Conservation (phyloP, 139 green algal genomes). For the Micractinium conductrix region DNA sequence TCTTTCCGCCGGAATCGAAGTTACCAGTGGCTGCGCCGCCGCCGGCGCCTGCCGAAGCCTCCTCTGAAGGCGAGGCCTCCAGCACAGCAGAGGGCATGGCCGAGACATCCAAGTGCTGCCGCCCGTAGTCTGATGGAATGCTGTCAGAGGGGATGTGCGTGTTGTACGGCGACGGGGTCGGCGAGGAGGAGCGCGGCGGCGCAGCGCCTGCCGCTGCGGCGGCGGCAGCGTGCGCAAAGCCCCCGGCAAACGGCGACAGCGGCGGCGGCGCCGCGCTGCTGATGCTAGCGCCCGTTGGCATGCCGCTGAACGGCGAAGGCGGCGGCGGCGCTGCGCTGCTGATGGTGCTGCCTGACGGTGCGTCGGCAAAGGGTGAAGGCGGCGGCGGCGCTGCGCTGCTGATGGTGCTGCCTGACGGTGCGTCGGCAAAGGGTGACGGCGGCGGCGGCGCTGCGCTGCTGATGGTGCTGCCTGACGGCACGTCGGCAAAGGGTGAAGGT, state of each 20-base stretch:
- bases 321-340: not conserved
- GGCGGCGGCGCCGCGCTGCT: conserved; percentile 8
- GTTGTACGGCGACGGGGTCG: not conserved
- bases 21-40: not conserved
- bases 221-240: not conserved
- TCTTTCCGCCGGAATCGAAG: not conserved
- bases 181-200: not conserved
- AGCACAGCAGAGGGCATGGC: conserved; percentile 12
- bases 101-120: not conserved
- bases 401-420: not conserved
- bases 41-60: not conserved
- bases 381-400: not conserved
- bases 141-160: not conserved
- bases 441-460: not conserved
- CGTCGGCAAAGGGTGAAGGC: not conserved
- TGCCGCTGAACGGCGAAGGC: not conserved
- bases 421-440: not conserved
- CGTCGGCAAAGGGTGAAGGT: not conserved
- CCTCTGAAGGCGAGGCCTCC: conserved; percentile 17
- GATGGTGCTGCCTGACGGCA: not conserved
- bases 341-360: not conserved
- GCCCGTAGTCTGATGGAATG: no score
- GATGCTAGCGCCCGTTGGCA: not conserved
- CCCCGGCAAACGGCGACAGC: not conserved
- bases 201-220: not conserved